phyloP scores from a whole-genome alignment of 345 rosid genomes.

The Salix viminalis region DNA sequence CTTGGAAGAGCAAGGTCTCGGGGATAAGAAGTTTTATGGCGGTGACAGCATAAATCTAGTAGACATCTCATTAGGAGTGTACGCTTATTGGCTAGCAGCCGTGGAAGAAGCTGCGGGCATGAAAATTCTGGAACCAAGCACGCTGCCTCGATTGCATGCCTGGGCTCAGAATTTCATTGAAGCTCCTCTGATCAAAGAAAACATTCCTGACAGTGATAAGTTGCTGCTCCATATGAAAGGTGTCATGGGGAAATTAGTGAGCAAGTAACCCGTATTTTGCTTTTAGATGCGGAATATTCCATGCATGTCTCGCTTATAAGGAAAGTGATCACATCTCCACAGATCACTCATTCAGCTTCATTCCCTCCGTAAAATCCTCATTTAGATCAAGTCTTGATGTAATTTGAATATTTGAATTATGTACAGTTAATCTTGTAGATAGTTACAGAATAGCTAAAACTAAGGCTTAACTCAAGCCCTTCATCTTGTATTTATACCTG shows the following conservation, averaged over 20 bases:
- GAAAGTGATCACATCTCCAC: no score
- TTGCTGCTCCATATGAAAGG: background rate
- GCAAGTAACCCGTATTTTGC: background rate
- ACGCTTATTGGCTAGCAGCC: background rate
- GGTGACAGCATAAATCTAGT: conserved; percentile 7
- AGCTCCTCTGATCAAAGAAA: conserved; percentile 8
- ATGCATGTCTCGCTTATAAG: background rate
- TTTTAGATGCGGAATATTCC: background rate
- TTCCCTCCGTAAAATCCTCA: no score
- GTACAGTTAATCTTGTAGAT: no score
- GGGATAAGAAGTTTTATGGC: conserved; percentile 12
- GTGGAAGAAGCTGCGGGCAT: background rate
- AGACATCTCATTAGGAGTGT: background rate
- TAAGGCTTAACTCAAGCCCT: no score
- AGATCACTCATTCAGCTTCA: no score
- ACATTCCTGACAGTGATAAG: conserved; percentile 4
- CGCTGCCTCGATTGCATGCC: conserved; percentile 3
- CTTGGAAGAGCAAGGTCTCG: conserved; percentile 9
- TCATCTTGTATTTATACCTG: no score
- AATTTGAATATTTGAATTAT: no score
- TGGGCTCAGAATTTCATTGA: conserved; percentile 12
- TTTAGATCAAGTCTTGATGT: no score
- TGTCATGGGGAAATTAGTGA: background rate
- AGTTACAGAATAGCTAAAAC: no score
- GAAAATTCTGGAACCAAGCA: background rate